These are phyloP conservation scores for Jackrogersella minutella DNA, from an alignment of 495 filamentous ascomycete species.

Conservation along the genomic window DNA sequence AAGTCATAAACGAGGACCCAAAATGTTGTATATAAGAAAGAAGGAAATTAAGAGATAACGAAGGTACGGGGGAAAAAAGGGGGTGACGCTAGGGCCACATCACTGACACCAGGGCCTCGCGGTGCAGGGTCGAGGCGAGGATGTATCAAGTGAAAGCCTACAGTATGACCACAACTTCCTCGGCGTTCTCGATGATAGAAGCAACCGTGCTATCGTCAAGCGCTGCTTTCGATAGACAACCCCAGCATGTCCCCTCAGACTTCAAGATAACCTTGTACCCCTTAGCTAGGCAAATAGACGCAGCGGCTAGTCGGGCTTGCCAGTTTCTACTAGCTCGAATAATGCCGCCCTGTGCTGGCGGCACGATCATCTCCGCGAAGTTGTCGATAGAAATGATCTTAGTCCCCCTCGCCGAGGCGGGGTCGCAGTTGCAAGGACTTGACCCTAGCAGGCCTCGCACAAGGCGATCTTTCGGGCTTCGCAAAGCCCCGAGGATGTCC, in stretches of 20 bases:
- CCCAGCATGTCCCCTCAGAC: background rate
- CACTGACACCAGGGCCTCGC: too few relatives aligned
- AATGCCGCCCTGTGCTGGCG: background rate
- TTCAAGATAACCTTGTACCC: background rate
- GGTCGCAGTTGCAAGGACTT: background rate
- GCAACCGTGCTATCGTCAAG: background rate
- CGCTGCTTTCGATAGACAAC: background rate
- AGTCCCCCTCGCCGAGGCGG: background rate
- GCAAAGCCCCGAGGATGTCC: background rate
- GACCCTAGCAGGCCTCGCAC: background rate
- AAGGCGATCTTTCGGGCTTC: background rate
- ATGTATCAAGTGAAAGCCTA: background rate
- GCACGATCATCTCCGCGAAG: background rate
- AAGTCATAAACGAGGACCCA: too few relatives aligned
- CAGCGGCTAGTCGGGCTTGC: slow-evolving; percentile 2
- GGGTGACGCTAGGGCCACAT: too few relatives aligned
- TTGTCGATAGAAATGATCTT: slow-evolving; percentile 7
- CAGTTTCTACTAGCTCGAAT: background rate
- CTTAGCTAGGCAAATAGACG: background rate
- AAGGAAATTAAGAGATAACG: too few relatives aligned
- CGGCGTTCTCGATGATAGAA: background rate
- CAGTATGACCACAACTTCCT: background rate
- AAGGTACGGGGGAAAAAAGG: too few relatives aligned
- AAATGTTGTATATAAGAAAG: too few relatives aligned
- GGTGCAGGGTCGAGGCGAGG: background rate